Percentiles rank a stretch among this genome's conserved stretches.
phyloP scores from a whole-genome alignment of 495 filamentous ascomycete genomes.

The Symbiotaphrina buchneri region DNA sequence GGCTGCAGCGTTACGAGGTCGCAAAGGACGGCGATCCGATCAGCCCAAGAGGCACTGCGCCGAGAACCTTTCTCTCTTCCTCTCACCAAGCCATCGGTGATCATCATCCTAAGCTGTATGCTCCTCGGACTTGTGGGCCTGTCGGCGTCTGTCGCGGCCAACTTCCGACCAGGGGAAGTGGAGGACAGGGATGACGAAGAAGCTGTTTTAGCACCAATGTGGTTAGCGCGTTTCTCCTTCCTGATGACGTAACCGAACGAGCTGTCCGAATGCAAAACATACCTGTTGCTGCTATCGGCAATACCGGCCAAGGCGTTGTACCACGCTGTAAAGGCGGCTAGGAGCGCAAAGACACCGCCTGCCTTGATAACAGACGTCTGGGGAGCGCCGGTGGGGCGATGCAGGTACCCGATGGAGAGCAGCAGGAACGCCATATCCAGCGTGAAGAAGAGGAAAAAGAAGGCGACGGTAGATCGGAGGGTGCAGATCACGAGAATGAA shows the following conservation, averaged over 20 bases:
- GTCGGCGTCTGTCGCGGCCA: conserved; percentile 33
- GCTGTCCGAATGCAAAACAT: conserved; percentile 7
- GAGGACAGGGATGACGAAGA: conserved; percentile 85
- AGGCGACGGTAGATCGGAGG: conserved; percentile 80
- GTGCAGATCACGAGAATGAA: conserved; percentile 72
- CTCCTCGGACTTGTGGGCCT: neutral
- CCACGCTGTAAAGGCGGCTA: conserved; percentile 85
- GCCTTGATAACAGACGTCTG: conserved; percentile 40
- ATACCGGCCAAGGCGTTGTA: conserved; percentile 95
- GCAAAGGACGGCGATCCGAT: too few species aligned
- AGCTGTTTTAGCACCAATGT: conserved; percentile 30
- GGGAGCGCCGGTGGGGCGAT: conserved; percentile 18
- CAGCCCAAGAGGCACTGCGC: too few species aligned
- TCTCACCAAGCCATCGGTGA: too few species aligned
- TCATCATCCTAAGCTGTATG: too few species aligned
- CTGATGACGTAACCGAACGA: conserved; percentile 1
- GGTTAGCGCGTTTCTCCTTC: neutral
- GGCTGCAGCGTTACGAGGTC: too few species aligned
- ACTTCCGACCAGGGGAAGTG: conserved; percentile 97
- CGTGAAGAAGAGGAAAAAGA: conserved; percentile 87
- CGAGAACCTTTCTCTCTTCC: too few species aligned
- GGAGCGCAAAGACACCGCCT: conserved; percentile 69
- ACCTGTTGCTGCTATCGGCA: conserved; percentile 60
- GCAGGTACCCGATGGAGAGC: conserved; percentile 54
- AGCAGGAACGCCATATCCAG: conserved; percentile 85